phyloP scores from a whole-genome alignment of 805 yeast genomes.

The Saccharomyces kudriavzevii region DNA sequence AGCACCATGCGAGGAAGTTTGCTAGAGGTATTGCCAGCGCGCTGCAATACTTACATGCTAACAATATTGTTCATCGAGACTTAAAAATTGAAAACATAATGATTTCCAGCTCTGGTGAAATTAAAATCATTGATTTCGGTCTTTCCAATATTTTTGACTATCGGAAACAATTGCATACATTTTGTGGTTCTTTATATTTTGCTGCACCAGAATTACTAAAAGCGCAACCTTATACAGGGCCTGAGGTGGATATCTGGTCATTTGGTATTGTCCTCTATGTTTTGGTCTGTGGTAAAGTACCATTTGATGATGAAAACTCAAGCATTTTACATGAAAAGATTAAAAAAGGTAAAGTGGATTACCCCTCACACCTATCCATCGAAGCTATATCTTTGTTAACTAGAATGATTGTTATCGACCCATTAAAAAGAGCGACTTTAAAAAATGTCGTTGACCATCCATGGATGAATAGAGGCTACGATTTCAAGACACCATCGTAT shows the following conservation, averaged over 20 bases:
- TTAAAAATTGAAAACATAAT: conserved; percentile 92
- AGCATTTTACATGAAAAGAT: conserved; percentile 88
- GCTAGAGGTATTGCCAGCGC: conserved; percentile 94
- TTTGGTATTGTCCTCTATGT: conserved; percentile 95
- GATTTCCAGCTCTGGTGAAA: conserved; percentile 88
- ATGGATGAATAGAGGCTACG: conserved; percentile 90
- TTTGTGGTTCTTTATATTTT: conserved; percentile 94
- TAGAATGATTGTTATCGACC: conserved; percentile 88
- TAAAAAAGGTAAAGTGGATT: conserved; percentile 84
- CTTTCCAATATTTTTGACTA: conserved; percentile 78
- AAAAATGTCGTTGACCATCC: conserved; percentile 79
- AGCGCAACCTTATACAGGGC: conserved; percentile 90
- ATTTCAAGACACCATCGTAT: conserved; percentile 58
- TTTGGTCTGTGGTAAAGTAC: conserved; percentile 94
- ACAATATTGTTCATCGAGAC: conserved; percentile 94
- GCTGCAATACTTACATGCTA: conserved; percentile 83
- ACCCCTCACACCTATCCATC: conserved; percentile 71
- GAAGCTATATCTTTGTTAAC: conserved; percentile 76
- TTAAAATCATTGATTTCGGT: conserved; percentile 94
- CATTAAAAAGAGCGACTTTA: conserved; percentile 68
- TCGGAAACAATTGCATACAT: conserved; percentile 70
- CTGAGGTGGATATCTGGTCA: conserved; percentile 97
- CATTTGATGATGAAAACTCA: conserved; percentile 92
- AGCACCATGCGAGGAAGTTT: conserved; percentile 87
- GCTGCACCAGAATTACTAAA: conserved; percentile 96